phyloP scores from a whole-genome alignment of 2,329 filamentous ascomycete species.

The Hansfordia pulvinata region DNA sequence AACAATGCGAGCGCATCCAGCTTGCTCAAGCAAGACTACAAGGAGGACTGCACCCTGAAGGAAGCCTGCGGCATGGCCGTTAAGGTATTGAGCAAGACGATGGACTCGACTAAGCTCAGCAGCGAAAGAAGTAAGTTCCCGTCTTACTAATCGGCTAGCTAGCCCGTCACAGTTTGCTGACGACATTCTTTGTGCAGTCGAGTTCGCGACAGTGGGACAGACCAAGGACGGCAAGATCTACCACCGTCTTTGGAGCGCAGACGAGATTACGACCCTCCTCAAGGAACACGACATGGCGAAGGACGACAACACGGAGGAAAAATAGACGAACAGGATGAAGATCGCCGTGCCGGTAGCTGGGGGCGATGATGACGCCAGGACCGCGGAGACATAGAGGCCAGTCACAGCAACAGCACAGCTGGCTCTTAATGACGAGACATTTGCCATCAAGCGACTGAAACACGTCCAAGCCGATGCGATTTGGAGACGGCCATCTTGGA shows the following conservation, averaged over 20 bases:
- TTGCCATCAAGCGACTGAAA: too few relatives aligned
- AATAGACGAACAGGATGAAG: conserved; percentile 27
- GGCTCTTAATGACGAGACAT: too few relatives aligned
- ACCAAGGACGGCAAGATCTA: conserved; percentile 95
- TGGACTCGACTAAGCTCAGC: conserved; percentile 98
- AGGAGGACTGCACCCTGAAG: conserved; percentile 91
- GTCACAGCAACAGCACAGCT: too few relatives aligned
- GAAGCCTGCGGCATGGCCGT: conserved; percentile 96
- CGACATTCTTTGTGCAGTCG: too few relatives aligned
- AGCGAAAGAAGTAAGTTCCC: conserved; percentile 84
- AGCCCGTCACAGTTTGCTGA: conserved; percentile 13
- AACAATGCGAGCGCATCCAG: conserved; percentile 98
- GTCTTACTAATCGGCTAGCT: too few relatives aligned
- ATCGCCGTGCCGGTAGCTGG: too few relatives aligned
- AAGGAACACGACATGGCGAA: conserved; percentile 95
- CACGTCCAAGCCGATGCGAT: too few relatives aligned
- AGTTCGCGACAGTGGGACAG: conserved; percentile 95
- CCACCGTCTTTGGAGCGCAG: conserved; percentile 91
- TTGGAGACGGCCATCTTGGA: too few relatives aligned
- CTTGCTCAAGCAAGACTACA: conserved; percentile 97
- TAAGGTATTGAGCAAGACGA: conserved; percentile 98
- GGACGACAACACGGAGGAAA: conserved; percentile 59
- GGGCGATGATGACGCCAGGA: too few relatives aligned
- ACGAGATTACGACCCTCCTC: conserved; percentile 87
- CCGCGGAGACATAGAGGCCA: too few relatives aligned